Evolutionary conservation across 2,329 filamentous ascomycete species (phyloP).

Genomic region (Penicillium polonicum): DNA sequence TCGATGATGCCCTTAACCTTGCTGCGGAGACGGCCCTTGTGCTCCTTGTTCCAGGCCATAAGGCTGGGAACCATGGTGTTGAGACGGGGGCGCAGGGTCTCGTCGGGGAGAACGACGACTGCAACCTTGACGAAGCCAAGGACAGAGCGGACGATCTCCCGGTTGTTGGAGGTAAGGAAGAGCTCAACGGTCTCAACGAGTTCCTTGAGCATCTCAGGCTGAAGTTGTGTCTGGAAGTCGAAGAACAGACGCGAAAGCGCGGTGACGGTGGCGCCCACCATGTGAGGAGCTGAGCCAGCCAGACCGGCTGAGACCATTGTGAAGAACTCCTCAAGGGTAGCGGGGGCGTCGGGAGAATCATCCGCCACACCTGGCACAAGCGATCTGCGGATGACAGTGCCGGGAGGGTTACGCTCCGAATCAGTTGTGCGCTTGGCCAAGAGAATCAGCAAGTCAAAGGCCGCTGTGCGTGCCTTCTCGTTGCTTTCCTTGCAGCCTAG

Average conservation of each 20-base stretch:
- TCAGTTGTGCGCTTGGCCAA: conserved; percentile 82
- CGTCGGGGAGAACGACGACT: conserved; percentile 77
- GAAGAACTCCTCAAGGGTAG: conserved; percentile 91
- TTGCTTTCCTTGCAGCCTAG: conserved; percentile 98
- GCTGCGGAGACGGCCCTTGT: conserved; percentile 93
- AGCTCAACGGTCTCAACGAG: conserved; percentile 93
- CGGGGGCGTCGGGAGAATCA: conserved; percentile 72
- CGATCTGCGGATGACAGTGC: conserved; percentile 78
- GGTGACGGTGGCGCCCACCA: conserved; percentile 96
- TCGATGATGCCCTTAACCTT: conserved; percentile 99
- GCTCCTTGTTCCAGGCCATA: conserved; percentile 95
- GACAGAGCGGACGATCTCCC: conserved; percentile 92
- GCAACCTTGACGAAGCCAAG: conserved; percentile 97
- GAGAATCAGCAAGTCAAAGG: conserved; percentile 84
- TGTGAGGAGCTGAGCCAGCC: conserved; percentile 88
- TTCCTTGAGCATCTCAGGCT: conserved; percentile 69
- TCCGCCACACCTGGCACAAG: conserved; percentile 84
- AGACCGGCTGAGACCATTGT: conserved; percentile 97
- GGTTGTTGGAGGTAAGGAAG: conserved; percentile 93
- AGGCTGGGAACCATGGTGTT: conserved; percentile 79
- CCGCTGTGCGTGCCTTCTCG: conserved; percentile 83
- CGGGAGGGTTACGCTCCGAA: conserved; percentile 53
- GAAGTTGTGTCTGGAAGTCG: conserved; percentile 75
- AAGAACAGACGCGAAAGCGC: conserved; percentile 91
- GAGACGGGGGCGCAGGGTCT: conserved; percentile 76